phyloP scores from a whole-genome alignment of 306 rosid genomes.

The Abrus pulchellus region DNA sequence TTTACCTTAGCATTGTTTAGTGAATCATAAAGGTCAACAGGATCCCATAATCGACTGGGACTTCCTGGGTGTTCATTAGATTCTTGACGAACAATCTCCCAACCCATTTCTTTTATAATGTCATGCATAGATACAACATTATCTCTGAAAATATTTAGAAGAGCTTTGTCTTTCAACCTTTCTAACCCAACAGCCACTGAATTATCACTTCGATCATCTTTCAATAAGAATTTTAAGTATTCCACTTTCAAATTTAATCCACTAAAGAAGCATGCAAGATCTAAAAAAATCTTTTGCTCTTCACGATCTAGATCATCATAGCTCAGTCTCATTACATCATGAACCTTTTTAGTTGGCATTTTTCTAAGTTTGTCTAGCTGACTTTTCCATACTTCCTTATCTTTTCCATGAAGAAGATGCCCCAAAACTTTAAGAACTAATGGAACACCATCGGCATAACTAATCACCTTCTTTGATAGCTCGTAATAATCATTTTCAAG shows the following conservation, averaged over 20 bases:
- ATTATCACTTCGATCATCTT: neutral
- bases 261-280: slow-evolving; percentile 12
- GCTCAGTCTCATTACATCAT: neutral
- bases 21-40: slow-evolving; percentile 9
- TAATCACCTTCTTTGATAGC: neutral
- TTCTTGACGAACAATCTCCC: slow-evolving; percentile 30
- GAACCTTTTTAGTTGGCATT: neutral
- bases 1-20: neutral
- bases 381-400: slow-evolving; percentile 9
- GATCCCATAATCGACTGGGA: neutral
- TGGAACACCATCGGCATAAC: slow-evolving; percentile 11
- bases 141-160: neutral
- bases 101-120: neutral
- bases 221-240: neutral
- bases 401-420: neutral
- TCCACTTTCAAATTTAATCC: neutral
- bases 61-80: neutral
- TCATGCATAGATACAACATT: slow-evolving; percentile 8
- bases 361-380: neutral
- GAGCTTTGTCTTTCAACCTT: slow-evolving; percentile 18
- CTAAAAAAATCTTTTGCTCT: slow-evolving; percentile 5
- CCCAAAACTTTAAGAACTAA: slow-evolving; percentile 22
- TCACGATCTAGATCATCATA: slow-evolving; percentile 20
- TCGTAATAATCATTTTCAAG: neutral
- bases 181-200: neutral